Conservation (phyloP, 2,329 filamentous ascomycete genomes). For the Graphiopsis chlorocephala region DNA sequence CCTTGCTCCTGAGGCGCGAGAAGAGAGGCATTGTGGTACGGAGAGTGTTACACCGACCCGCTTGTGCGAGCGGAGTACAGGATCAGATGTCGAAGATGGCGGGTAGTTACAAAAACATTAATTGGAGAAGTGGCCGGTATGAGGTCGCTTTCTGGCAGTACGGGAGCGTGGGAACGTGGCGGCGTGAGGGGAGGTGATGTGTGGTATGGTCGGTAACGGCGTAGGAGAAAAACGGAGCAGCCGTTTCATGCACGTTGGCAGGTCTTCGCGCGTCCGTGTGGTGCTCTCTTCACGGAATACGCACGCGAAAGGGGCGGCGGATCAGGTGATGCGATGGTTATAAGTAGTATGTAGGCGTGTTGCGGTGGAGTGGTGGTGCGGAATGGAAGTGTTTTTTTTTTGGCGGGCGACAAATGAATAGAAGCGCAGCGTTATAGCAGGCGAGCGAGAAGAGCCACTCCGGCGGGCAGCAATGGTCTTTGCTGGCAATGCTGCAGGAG, state of each 20-base stretch:
- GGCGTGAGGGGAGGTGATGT: slow-evolving; percentile 3
- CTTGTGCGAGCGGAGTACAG: background rate
- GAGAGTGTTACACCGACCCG: slow-evolving; percentile 3
- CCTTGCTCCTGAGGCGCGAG: slow-evolving; percentile 70
- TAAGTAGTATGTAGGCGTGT: background rate
- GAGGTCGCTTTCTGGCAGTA: background rate
- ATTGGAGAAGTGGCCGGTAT: background rate
- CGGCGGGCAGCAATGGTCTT: background rate
- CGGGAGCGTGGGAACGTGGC: background rate
- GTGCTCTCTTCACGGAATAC: slow-evolving; percentile 9
- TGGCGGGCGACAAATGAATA: slow-evolving; percentile 3
- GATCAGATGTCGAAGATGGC: background rate
- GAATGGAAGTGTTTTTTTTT: background rate
- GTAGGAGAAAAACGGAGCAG: slow-evolving; percentile 8
- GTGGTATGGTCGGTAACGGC: slow-evolving; percentile 7
- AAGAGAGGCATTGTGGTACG: slow-evolving; percentile 53
- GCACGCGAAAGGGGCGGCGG: slow-evolving; percentile 16
- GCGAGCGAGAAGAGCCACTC: slow-evolving; percentile 3
- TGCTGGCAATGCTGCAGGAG: slow-evolving; percentile 4
- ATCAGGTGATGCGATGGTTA: slow-evolving; percentile 8
- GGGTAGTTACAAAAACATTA: slow-evolving; percentile 8
- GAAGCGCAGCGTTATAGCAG: slow-evolving; percentile 5
- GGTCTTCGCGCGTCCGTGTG: slow-evolving; percentile 6
- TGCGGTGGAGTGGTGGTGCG: background rate
- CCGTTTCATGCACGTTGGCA: slow-evolving; percentile 14